Conservation (phyloP, 2,329 filamentous ascomycete genomes). For the Hyphodiscus sp. region DNA sequence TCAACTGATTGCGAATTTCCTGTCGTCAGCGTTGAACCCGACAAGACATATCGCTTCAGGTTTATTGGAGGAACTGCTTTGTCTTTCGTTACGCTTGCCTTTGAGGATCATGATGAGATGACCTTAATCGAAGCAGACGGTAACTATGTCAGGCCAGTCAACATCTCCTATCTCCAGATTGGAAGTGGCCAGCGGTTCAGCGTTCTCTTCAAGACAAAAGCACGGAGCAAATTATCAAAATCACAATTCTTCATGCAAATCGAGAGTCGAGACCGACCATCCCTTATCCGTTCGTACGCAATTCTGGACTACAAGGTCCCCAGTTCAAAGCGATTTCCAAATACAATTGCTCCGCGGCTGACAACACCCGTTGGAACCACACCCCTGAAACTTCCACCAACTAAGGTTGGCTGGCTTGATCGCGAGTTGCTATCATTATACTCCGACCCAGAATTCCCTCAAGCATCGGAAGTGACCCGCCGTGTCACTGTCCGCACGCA, state of each 20-base stretch:
- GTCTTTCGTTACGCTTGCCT: slow-evolving; percentile 43
- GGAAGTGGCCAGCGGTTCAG: slow-evolving; percentile 43
- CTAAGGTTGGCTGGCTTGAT: slow-evolving; percentile 21
- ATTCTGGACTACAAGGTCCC: slow-evolving; percentile 32
- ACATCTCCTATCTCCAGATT: slow-evolving; percentile 25
- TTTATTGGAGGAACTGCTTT: slow-evolving; percentile 50
- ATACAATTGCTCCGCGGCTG: slow-evolving; percentile 16
- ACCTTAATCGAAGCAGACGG: slow-evolving; percentile 54
- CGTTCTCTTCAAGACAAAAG: slow-evolving; percentile 39
- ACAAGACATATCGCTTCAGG: slow-evolving; percentile 52
- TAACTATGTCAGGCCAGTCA: slow-evolving; percentile 22
- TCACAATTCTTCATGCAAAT: slow-evolving; percentile 35
- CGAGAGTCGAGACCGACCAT: slow-evolving; percentile 36
- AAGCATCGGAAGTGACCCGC: slow-evolving; percentile 29
- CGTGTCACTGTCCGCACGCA: slow-evolving; percentile 25
- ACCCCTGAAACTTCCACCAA: not conserved
- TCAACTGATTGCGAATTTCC: slow-evolving; percentile 27
- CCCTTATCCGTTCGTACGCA: slow-evolving; percentile 32
- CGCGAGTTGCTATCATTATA: slow-evolving; percentile 29
- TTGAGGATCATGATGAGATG: slow-evolving; percentile 49
- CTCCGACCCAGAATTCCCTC: slow-evolving; percentile 21
- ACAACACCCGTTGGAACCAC: not conserved
- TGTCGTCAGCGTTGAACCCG: slow-evolving; percentile 51
- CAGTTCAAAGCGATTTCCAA: slow-evolving; percentile 6
- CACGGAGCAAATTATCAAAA: slow-evolving; percentile 17